Evolutionary conservation across 2,329 filamentous ascomycete genomes (phyloP), one percentile per base, ranked within the genome.

Genomic region (Lecanicillium sp.): DNA sequence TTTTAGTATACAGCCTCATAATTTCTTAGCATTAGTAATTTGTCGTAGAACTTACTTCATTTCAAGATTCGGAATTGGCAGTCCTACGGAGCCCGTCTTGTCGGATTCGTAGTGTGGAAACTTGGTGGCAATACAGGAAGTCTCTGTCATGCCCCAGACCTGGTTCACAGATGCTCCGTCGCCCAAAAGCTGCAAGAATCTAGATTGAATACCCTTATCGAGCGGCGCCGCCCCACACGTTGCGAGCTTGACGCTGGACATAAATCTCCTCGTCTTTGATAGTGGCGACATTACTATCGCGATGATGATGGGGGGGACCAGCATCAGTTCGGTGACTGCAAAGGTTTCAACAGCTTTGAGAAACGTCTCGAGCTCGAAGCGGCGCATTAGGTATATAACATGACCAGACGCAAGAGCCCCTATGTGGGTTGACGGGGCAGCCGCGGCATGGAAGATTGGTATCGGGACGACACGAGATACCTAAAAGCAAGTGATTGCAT

Each of bases 111-210:
- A 51, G 3, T 49, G 53, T 2, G 62, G 60, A 11, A 68, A 56
- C 27, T 63, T 63, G 12, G 64, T 54, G 2, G 58, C 63, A 14
- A 55, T 55, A 31, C 53, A 57, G 9, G 52, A 54, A 5, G 54
- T 55, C 51, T 77, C 73, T 1, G 73, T 76, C 73, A 76, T 75
- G 2, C 73, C 73, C 67, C 70, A 75, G 1, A 69, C 72, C 45
- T 73, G 71, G 51, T 52, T 54, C 14, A 65, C 25, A 75, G 51
- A 4, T 74, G 47, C 2, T 16, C 33, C 33, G 9, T 17, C 13
- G 11, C 17, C 19, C 5, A 35, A 18, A 16, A 35, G 52, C 29
- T 55, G 52, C 19, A 60, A 63, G 14, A 71, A 63, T 38, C 68
- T 63, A 33, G 57, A 56, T 37, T 60, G 55, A 2, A 63, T 41